Base-by-base conservation (phyloP, 2,329 filamentous ascomycete genomes). In the Penicillium aurantiogriseum region DNA sequence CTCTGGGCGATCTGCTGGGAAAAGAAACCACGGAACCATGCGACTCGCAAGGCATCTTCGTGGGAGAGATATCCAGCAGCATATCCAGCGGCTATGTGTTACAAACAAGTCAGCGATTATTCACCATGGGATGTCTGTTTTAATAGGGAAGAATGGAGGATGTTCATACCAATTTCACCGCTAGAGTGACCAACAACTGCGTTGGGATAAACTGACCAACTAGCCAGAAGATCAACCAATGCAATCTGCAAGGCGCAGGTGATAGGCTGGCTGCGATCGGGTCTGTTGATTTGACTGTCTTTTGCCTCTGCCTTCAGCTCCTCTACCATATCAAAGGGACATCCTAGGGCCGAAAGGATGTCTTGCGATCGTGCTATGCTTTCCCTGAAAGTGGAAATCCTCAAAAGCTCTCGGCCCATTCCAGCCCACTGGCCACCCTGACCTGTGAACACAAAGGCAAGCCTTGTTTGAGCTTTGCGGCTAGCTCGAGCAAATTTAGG, bases 351-450 rank as follows among this genome's bases (percentile, higher is more conserved):
- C 9, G 58, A 29, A 1, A 66, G 58, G 23, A 51, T 58, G 0
- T 52, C 39, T 17, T 62, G 55, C 2, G 56, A 51, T 0, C 27
- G 43, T 3, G 44, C 44, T 13, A 68, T 54, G 31, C 58, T 63
- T 19, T 60, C 31, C 0, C 43, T 36, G 45, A 68, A 69, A 6
- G 44, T 48, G 1, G 54, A n/a, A 17, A 58, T 54, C 2, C 62
- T 39, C 27, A 78, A 40, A 0, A 80, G 67, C 31, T 76, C 71
- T 11, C 68, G 67, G 8, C 76, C 76, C 77, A 79, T 79, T 4
- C 70, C 69, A 0, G 60, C 50, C 74, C 75, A 79, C 45, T 79
- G 77, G 2, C 75, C 76, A 29, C 78, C 77, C 45, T 79, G 77
- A 1, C 77, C 77, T 0, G 76, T 76, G 58, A 79, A 79, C 0